A percentile compares a stretch with the other conserved stretches of the same genome.
Evolutionary conservation across 2,329 filamentous ascomycete species (phyloP).

Genomic region (Parasarocladium wereldwijsianum): DNA sequence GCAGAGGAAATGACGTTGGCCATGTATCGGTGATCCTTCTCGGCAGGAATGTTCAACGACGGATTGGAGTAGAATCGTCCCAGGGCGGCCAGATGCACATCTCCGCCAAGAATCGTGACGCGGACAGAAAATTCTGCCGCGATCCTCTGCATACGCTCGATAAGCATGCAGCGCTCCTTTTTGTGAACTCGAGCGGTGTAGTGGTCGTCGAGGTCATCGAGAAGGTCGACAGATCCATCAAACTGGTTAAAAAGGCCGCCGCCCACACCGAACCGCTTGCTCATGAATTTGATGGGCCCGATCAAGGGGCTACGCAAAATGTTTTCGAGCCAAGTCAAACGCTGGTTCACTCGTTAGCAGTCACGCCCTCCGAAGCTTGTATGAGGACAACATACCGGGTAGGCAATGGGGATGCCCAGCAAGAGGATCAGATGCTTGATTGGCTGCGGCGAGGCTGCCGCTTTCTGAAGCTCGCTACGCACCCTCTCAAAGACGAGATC

Average conservation of each 20-base stretch:
- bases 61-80: slow-evolving; percentile 93
- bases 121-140: slow-evolving; percentile 78
- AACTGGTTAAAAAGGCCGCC: slow-evolving; percentile 87
- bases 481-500: slow-evolving; percentile 68
- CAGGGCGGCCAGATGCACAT: slow-evolving; percentile 83
- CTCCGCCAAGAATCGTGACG: slow-evolving; percentile 82
- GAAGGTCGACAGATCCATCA: slow-evolving; percentile 80
- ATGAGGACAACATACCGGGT: slow-evolving; percentile 44
- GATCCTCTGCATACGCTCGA: slow-evolving; percentile 70
- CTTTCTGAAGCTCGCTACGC: slow-evolving; percentile 57
- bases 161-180: slow-evolving; percentile 62
- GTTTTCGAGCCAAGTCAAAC: slow-evolving; percentile 93
- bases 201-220: slow-evolving; percentile 90
- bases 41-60: slow-evolving; percentile 58
- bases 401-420: slow-evolving; percentile 75
- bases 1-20: slow-evolving; percentile 87
- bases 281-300: slow-evolving; percentile 75
- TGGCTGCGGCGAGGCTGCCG: slow-evolving; percentile 50
- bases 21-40: slow-evolving; percentile 87
- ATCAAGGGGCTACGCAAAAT: slow-evolving; percentile 77
- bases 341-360: slow-evolving; percentile 24
- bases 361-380: not conserved
- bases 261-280: slow-evolving; percentile 75
- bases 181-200: slow-evolving; percentile 92
- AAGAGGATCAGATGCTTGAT: slow-evolving; percentile 83